Conservation (phyloP, 1,284 basidiomycete species). For the Mycosarcoma mackinlayi region DNA sequence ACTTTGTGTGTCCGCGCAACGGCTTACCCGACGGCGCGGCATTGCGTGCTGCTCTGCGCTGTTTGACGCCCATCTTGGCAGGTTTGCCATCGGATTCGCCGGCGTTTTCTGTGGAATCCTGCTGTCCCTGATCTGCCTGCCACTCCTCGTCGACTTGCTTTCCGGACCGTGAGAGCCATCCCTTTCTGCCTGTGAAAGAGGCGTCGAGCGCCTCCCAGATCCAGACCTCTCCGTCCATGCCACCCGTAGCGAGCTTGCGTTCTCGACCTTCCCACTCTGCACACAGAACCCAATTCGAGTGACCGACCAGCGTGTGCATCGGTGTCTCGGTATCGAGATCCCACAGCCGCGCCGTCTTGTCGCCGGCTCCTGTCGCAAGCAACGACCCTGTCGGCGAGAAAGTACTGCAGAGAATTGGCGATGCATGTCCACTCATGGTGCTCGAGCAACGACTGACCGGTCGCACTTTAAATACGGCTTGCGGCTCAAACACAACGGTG, state of each 20-base stretch:
- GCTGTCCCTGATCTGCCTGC: conserved; percentile 26
- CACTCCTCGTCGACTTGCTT: conserved; percentile 59
- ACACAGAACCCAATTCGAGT: conserved; percentile 94
- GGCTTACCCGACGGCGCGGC: conserved; percentile 58
- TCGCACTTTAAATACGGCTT: conserved; percentile 93
- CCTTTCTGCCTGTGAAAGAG: conserved; percentile 48
- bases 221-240: conserved; percentile 66
- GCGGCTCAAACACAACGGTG: conserved; percentile 73
- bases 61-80: conserved; percentile 56
- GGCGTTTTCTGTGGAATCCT: conserved; percentile 2
- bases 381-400: conserved; percentile 92
- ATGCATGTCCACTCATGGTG: conserved; percentile 83
- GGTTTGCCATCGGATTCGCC: conserved; percentile 13
- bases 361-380: conserved; percentile 93
- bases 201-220: conserved; percentile 64
- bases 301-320: conserved; percentile 85
- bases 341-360: conserved; percentile 93
- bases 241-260: conserved; percentile 83
- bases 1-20: conserved; percentile 88
- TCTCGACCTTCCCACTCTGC: conserved; percentile 97
- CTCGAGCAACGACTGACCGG: conserved; percentile 92
- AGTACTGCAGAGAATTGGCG: conserved; percentile 92
- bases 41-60: conserved; percentile 57
- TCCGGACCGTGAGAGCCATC: conserved; percentile 53
- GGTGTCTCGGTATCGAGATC: conserved; percentile 93